Base-by-base conservation (phyloP, 495 filamentous ascomycete species). In the Penicillium lagena region DNA sequence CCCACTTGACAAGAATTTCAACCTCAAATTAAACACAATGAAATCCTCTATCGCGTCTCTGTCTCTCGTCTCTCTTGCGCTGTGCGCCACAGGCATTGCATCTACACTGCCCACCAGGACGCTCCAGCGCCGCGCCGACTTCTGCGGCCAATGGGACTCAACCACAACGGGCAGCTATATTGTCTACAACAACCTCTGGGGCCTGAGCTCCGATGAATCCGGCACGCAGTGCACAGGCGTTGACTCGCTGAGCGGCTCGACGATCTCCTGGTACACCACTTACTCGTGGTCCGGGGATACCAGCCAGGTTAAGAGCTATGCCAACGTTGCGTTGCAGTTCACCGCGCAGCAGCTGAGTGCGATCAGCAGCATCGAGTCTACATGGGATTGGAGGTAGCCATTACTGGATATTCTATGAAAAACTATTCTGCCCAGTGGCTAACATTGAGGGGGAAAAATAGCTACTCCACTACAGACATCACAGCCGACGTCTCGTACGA, bases 401-500 rank as follows among this genome's bases (percentile, higher is more conserved):
- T 7, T 10, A 34, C 22, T 22, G 7, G 4, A 12, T 12, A 34
- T 11, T 11, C 32, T 34, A 34, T 34, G n/a, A 12, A 34, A 12
- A 34, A 12, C 9, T 6, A 34, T 34, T 12, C 32, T 34, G 22
- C 6, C 22, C 22, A 22, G 22, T 22, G 3, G 22, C 22, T 22
- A 22, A 22, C 4, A 22, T 22, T 22, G 6, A 6, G 6, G 6
- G 0, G 6, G 6, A 22, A 22, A 6, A n/a, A 50, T 37, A 80
- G 77, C 47, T 82, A 83, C 63, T 70, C 73, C 1, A 78, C 73
- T 31, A 71, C 55, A 36, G 50, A 54, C 41, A 60, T 81, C 34
- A 72, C 81, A n/a, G 77, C 78, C 15, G 68, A 86, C 52, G 81
- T 86, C 14, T 64, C 80, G 15, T 86, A 85, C 56, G 82, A 86